A percentile compares a stretch with the other conserved stretches of the same genome.
These are phyloP conservation scores for Entomortierella beljakovae DNA, from an alignment of 192 early-diverging fungal genomes.

Conservation along the genomic window DNA sequence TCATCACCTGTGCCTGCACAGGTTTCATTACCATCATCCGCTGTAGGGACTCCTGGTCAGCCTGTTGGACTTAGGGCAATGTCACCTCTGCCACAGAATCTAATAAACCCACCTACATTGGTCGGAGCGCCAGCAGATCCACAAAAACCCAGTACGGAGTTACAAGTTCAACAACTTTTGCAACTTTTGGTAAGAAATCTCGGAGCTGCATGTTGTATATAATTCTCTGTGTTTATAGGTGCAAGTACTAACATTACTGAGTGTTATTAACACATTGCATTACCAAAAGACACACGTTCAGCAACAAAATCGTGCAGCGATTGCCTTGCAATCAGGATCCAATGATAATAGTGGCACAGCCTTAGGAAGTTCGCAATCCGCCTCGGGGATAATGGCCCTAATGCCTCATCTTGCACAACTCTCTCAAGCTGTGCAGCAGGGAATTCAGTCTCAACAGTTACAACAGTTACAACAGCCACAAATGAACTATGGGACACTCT, in stretches of 20 bases:
- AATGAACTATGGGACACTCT: neutral
- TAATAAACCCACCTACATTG: neutral
- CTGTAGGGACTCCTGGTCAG: neutral
- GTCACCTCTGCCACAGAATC: neutral
- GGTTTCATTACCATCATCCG: too few relatives aligned
- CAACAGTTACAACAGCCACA: constrained; percentile 7
- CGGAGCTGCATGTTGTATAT: neutral
- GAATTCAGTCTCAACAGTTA: neutral
- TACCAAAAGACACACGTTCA: constrained; percentile 26
- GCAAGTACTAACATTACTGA: neutral
- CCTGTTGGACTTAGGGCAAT: neutral
- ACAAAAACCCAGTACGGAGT: constrained; percentile 17
- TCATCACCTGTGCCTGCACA: neutral
- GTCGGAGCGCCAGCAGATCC: neutral
- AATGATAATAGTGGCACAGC: neutral
- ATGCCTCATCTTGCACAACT: constrained; percentile 37
- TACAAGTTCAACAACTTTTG: constrained; percentile 39
- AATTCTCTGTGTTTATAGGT: neutral
- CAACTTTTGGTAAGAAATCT: constrained; percentile 24
- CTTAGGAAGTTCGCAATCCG: neutral
- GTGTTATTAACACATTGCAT: neutral
- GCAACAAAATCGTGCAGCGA: constrained; percentile 25
- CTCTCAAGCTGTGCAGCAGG: constrained; percentile 26
- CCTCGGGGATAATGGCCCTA: constrained; percentile 13
- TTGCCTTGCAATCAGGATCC: neutral